phyloP scores from a whole-genome alignment of 1,284 basidiomycete species.

The Ceratorhiza oryzae-sativae region DNA sequence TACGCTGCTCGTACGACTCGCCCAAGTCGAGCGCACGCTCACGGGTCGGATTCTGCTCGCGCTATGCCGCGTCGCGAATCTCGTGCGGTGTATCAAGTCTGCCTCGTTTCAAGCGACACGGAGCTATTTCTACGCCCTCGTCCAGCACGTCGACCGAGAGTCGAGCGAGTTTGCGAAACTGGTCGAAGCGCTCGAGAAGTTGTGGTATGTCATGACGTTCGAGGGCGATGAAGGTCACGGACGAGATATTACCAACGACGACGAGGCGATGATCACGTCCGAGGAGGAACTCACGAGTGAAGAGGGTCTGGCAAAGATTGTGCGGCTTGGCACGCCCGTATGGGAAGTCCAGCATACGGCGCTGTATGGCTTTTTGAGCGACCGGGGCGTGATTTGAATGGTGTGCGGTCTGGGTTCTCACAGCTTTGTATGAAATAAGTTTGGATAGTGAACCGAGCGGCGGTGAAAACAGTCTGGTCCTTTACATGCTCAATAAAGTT shows the following conservation, averaged over 20 bases:
- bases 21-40: slow-evolving; percentile 48
- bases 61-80: slow-evolving; percentile 43
- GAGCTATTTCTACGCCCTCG: slow-evolving; percentile 49
- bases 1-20: slow-evolving; percentile 51
- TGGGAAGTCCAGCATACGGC: slow-evolving; percentile 11
- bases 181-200: slow-evolving; percentile 5
- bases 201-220: slow-evolving; percentile 33
- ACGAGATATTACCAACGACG: slow-evolving; percentile 23
- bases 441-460: too few relatives aligned
- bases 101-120: slow-evolving; percentile 47
- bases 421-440: too few relatives aligned
- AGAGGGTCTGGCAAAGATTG: slow-evolving; percentile 1
- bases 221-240: slow-evolving; percentile 20
- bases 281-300: slow-evolving; percentile 16
- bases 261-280: slow-evolving; percentile 8
- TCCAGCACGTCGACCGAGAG: slow-evolving; percentile 42
- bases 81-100: slow-evolving; percentile 47
- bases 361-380: slow-evolving; percentile 6
- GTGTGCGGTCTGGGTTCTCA: too few relatives aligned
- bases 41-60: slow-evolving; percentile 50
- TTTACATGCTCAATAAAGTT: too few relatives aligned
- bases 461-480: too few relatives aligned
- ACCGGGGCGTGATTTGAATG: slow-evolving; percentile 9
- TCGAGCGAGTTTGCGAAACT: slow-evolving; percentile 13
- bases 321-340: slow-evolving; percentile 13